These are phyloP conservation scores for Penicillium parvum DNA, from an alignment of 495 filamentous ascomycete species.

Conservation along the genomic window DNA sequence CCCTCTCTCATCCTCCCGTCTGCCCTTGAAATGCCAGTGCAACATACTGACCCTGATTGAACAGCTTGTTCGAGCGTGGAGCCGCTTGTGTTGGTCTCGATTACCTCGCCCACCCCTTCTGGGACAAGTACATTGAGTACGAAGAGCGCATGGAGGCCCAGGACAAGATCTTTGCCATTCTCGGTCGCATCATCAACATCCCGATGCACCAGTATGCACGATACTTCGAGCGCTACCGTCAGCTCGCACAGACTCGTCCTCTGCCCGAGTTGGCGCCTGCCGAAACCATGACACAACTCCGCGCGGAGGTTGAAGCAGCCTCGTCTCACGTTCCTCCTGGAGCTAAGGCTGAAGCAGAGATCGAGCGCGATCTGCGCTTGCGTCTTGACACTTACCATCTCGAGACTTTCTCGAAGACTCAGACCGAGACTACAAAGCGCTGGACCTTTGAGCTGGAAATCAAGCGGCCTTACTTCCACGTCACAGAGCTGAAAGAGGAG, in stretches of 20 bases:
- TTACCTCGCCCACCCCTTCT: conserved; percentile 92
- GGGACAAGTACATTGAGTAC: conserved; percentile 98
- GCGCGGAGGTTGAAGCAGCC: conserved; percentile 61
- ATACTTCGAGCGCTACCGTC: conserved; percentile 88
- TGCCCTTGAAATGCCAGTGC: conserved; percentile 11
- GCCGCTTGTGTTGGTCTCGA: conserved; percentile 83
- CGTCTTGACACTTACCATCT: conserved; percentile 78
- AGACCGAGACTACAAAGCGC: conserved; percentile 85
- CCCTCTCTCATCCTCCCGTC: conserved; percentile 22
- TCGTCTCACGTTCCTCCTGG: conserved; percentile 40
- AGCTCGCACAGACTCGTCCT: conserved; percentile 68
- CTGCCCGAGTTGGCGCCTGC: conserved; percentile 66
- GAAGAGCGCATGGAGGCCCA: conserved; percentile 84
- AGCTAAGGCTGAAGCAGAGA: conserved; percentile 63
- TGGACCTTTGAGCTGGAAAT: conserved; percentile 95
- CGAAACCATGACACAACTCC: conserved; percentile 65
- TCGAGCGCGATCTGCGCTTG: conserved; percentile 76
- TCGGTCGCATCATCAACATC: conserved; percentile 82
- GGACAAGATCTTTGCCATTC: conserved; percentile 81
- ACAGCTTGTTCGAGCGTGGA: conserved; percentile 89
- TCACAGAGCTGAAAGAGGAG: conserved; percentile 81
- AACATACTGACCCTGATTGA: conserved; percentile 32
- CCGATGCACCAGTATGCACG: conserved; percentile 96
- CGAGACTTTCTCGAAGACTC: conserved; percentile 74
- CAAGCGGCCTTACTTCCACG: conserved; percentile 96